phyloP scores from a whole-genome alignment of 2,329 filamentous ascomycete species.

The Penicillium hordei region DNA sequence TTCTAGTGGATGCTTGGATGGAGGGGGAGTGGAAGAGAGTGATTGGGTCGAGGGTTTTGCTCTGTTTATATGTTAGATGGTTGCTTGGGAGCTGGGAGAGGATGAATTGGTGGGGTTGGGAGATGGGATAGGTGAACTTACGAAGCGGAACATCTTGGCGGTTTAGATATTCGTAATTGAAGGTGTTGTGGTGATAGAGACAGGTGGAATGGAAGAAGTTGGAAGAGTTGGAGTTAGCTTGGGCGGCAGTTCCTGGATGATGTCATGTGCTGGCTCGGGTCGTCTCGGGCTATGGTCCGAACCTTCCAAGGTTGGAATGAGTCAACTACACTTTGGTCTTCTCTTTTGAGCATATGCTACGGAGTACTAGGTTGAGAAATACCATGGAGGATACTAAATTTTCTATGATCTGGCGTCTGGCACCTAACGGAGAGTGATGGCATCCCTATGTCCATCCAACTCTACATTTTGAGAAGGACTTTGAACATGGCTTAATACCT shows the following conservation, averaged over 20 bases:
- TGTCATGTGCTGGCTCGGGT: constrained; percentile 12
- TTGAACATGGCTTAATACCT: background rate
- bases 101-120: background rate
- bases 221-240: background rate
- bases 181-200: background rate
- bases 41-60: constrained; percentile 82
- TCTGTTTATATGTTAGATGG: constrained; percentile 47
- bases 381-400: background rate
- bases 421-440: background rate
- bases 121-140: constrained; percentile 7
- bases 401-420: background rate
- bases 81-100: background rate
- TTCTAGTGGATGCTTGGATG: constrained; percentile 69
- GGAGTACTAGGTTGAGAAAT: background rate
- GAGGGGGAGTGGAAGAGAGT: constrained; percentile 92
- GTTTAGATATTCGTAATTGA: background rate
- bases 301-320: background rate
- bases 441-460: background rate
- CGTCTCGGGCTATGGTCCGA: constrained; percentile 1
- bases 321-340: background rate
- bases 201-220: background rate
- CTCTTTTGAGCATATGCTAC: background rate
- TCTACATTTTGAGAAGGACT: background rate
- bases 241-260: constrained; percentile 9
- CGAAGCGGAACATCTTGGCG: constrained; percentile 30